Evolutionary conservation across 2,329 filamentous ascomycete species (phyloP).

Genomic region (Magnaporthiopsis incrustans): DNA sequence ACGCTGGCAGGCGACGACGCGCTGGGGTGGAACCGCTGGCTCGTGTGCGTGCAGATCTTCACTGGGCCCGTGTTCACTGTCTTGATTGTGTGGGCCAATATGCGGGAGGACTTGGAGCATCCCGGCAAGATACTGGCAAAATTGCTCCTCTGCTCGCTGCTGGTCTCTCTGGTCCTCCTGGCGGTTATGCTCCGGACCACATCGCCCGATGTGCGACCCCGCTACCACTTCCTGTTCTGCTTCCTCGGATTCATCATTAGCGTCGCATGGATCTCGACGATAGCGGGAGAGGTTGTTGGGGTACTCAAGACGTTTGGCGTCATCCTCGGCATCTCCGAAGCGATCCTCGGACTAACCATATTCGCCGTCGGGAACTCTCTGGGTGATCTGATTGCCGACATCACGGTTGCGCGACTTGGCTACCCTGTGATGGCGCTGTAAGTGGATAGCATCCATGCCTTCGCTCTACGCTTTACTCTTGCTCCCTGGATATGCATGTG

Average conservation of each 20-base stretch:
- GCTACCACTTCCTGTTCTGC: conserved; percentile 71
- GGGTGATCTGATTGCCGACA: conserved; percentile 87
- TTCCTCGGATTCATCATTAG: conserved; percentile 85
- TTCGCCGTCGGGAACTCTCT: conserved; percentile 96
- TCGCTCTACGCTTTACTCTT: neutral
- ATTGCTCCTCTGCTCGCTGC: conserved; percentile 55
- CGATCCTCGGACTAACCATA: conserved; percentile 86
- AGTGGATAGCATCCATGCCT: conserved; percentile 21
- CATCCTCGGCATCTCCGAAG: conserved; percentile 87
- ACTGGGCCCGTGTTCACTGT: conserved; percentile 79
- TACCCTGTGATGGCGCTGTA: conserved; percentile 91
- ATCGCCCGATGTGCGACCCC: conserved; percentile 56
- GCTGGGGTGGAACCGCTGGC: conserved; percentile 82
- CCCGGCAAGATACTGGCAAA: conserved; percentile 43
- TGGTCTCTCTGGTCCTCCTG: conserved; percentile 61
- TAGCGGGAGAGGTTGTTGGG: conserved; percentile 91
- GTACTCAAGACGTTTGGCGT: conserved; percentile 90
- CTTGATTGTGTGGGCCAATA: conserved; percentile 66
- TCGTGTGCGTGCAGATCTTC: conserved; percentile 77
- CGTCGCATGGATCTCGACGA: conserved; percentile 93
- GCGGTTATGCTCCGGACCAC: conserved; percentile 61
- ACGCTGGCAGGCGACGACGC: conserved; percentile 27
- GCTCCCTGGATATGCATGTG: neutral
- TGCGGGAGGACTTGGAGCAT: conserved; percentile 40
- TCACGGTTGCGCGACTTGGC: conserved; percentile 86